Evolutionary conservation across 441 rosid genomes (phyloP).

Genomic region (Brassica hybrid): DNA sequence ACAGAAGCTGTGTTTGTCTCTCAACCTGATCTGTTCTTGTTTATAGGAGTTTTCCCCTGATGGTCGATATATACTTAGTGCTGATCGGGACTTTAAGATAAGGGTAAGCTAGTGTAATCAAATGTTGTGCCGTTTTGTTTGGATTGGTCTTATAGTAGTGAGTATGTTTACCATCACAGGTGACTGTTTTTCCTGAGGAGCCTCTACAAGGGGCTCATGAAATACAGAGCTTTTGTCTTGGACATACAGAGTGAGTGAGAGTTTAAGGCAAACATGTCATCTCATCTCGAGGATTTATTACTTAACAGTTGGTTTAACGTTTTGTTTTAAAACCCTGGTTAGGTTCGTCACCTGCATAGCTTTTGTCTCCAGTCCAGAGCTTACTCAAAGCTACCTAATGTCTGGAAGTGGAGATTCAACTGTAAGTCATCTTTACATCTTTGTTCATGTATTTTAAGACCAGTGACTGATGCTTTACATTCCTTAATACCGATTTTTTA

Average conservation of each 20-base stretch:
- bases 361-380: slow-evolving; percentile 59
- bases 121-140: slow-evolving; percentile 22
- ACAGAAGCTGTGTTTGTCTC: too few species aligned
- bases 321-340: slow-evolving; percentile 18
- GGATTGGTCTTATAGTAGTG: slow-evolving; percentile 16
- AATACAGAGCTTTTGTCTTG: slow-evolving; percentile 93
- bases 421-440: slow-evolving; percentile 52
- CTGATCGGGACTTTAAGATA: slow-evolving; percentile 91
- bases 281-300: not conserved
- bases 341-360: slow-evolving; percentile 86
- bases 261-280: slow-evolving; percentile 27
- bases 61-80: slow-evolving; percentile 74
- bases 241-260: slow-evolving; percentile 89
- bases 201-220: slow-evolving; percentile 92
- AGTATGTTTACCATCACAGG: slow-evolving; percentile 49
- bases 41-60: slow-evolving; percentile 87
- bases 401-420: slow-evolving; percentile 98
- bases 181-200: slow-evolving; percentile 75
- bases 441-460: slow-evolving; percentile 11
- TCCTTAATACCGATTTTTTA: slow-evolving; percentile 34
- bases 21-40: slow-evolving; percentile 22
- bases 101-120: slow-evolving; percentile 59
- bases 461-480: slow-evolving; percentile 6
- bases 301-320: not conserved
- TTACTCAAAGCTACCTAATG: slow-evolving; percentile 68